Evolutionary conservation across 2,329 filamentous ascomycete genomes (phyloP), one percentile per base, ranked within the genome.

Genomic region (Colletotrichum chlorophyti): DNA sequence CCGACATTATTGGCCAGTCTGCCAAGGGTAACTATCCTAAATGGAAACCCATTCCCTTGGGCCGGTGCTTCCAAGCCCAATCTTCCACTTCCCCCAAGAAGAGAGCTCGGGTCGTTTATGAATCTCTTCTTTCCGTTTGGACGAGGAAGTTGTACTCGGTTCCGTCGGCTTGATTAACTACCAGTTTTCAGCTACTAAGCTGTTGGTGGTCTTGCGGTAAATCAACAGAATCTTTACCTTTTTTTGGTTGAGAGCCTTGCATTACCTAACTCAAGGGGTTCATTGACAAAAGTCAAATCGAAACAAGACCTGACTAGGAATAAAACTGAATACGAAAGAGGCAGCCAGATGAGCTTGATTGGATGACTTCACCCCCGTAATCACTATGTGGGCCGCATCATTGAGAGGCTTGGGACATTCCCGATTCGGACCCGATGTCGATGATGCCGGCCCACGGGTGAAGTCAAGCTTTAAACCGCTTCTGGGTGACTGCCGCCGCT

Each of bases 261-360:
- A 14, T 43, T 23, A 19, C 21, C 24, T 43, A 51, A 4, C 21
- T 4, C 12, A 17, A 19, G 6, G 23, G 8, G 10, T 42, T 37
- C 6, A 9, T 5, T 24, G 53, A 15, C 29, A 2, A 14, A 40
- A 43, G 49, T 12, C 34, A 35, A 19, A 5, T 29, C n/a, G 14
- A 26, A 15, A 14, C 41, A 12, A 9, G 7, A 38, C 12, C 32
- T 15, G 24, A 51, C n/a, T n/a, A n/a, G n/a, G n/a, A n/a, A n/a
- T n/a, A n/a, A n/a, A n/a, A n/a, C n/a, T n/a, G n/a, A n/a, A 9
- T 32, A n/a, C 4, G 4, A 17, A 12, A 23, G 35, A 50, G 45
- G 14, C 7, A 24, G 37, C 37, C 2, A 23, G 7, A 40, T 52
- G 53, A 46, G 40, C 53, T 58, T 58, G 17, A 49, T 11, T 9